Percentiles rank a stretch among this genome's conserved stretches.
Evolutionary conservation across 1,284 basidiomycete species (phyloP).

Genomic region (Fistulina hepatica): DNA sequence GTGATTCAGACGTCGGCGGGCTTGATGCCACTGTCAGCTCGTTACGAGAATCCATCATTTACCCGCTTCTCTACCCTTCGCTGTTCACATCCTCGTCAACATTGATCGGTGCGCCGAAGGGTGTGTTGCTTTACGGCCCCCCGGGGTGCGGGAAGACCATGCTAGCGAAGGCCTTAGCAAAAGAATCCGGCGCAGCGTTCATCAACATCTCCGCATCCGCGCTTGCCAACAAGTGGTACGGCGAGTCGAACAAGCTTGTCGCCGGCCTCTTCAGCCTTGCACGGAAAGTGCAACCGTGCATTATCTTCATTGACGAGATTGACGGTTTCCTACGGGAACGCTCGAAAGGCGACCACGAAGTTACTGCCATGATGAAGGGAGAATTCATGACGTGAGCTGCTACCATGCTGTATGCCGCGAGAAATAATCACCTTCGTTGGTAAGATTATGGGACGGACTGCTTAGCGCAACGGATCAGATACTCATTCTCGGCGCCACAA

Average conservation of each 20-base stretch:
- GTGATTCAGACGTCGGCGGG: slow-evolving; percentile 76
- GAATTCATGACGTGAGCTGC: slow-evolving; percentile 92
- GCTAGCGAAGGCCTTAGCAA: slow-evolving; percentile 91
- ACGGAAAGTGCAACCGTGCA: slow-evolving; percentile 70
- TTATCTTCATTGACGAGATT: slow-evolving; percentile 96
- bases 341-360: slow-evolving; percentile 86
- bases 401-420: slow-evolving; percentile 4
- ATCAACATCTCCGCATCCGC: slow-evolving; percentile 81
- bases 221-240: slow-evolving; percentile 92
- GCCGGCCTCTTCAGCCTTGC: slow-evolving; percentile 88
- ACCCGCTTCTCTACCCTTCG: slow-evolving; percentile 86
- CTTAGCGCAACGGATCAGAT: slow-evolving; percentile 78
- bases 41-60: slow-evolving; percentile 93
- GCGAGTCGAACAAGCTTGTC: slow-evolving; percentile 97
- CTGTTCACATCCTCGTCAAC: slow-evolving; percentile 73
- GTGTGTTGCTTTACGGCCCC: slow-evolving; percentile 82
- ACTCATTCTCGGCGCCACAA: slow-evolving; percentile 91
- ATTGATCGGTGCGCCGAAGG: slow-evolving; percentile 65
- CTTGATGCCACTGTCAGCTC: slow-evolving; percentile 87
- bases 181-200: slow-evolving; percentile 95
- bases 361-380: slow-evolving; percentile 99
- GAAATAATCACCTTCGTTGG: slow-evolving; percentile 5
- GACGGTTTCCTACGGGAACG: slow-evolving; percentile 92
- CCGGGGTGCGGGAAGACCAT: slow-evolving; percentile 94
- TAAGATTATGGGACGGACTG: slow-evolving; percentile 94